phyloP scores from a whole-genome alignment of 2,329 filamentous ascomycete species.

The Neonectria hederae region DNA sequence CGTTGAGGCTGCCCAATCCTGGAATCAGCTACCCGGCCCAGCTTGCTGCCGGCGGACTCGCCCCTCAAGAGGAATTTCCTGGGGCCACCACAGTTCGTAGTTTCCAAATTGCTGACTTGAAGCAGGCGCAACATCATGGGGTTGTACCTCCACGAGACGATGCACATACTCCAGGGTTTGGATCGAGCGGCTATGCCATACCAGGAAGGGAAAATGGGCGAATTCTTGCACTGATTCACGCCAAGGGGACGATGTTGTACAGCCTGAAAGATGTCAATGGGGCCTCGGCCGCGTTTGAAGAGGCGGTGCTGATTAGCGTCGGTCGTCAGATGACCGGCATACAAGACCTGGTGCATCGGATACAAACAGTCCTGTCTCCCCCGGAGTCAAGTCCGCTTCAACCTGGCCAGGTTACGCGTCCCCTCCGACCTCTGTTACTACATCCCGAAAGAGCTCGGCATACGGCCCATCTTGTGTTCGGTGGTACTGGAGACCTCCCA shows the following conservation, averaged over 20 bases:
- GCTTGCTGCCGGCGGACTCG: conserved; percentile 3
- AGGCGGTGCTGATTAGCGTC: conserved; percentile 88
- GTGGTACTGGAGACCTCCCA: conserved; percentile 77
- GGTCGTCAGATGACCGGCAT: conserved; percentile 77
- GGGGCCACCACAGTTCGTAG: conserved; percentile 14
- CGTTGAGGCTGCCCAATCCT: conserved; percentile 61
- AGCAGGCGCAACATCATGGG: conserved; percentile 39
- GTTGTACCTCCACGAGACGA: conserved; percentile 31
- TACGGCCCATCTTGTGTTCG: conserved; percentile 85
- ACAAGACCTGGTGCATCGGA: conserved; percentile 78
- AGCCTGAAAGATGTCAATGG: conserved; percentile 81
- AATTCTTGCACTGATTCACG: conserved; percentile 92
- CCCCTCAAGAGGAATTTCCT: conserved; percentile 22
- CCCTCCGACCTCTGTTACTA: conserved; percentile 72
- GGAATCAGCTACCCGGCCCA: conserved; percentile 17
- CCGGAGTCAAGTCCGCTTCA: conserved; percentile 22
- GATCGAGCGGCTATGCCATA: conserved; percentile 76
- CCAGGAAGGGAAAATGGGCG: conserved; percentile 89
- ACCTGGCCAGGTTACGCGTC: conserved; percentile 14
- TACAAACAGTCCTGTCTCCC: conserved; percentile 74
- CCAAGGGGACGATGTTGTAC: conserved; percentile 99
- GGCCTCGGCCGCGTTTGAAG: conserved; percentile 91
- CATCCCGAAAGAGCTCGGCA: conserved; percentile 84
- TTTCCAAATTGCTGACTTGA: conserved; percentile 36
- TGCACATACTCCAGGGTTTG: conserved; percentile 41